Evolutionary conservation across 306 rosid genomes (phyloP).

Genomic region (Luffa aegyptiaca): DNA sequence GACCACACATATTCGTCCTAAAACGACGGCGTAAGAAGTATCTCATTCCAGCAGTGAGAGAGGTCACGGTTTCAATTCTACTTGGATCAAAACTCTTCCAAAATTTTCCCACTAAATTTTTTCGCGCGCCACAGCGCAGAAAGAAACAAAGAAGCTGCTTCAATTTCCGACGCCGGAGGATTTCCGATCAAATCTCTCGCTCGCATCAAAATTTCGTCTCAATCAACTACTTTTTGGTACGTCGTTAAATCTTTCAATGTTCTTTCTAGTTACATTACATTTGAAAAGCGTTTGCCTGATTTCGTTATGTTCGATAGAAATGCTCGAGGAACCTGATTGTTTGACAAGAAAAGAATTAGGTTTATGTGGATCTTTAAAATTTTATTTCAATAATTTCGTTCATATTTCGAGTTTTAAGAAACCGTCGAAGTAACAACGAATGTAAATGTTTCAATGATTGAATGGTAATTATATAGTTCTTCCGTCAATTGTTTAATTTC

Average conservation of each 20-base stretch:
- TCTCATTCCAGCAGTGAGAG: background rate
- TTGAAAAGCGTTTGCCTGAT: background rate
- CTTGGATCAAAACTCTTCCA: background rate
- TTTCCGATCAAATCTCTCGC: background rate
- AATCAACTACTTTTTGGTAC: background rate
- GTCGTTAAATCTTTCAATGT: background rate
- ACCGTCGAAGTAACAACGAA: background rate
- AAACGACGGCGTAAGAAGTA: background rate
- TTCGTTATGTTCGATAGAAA: background rate
- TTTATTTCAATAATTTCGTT: background rate
- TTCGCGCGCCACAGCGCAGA: background rate
- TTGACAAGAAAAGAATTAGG: background rate
- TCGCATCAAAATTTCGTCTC: background rate
- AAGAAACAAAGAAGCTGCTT: background rate
- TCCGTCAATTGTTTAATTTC: background rate
- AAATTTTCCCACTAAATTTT: background rate
- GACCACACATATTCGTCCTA: too few species aligned
- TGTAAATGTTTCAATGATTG: background rate
- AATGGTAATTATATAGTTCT: background rate
- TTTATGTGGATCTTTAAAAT: background rate
- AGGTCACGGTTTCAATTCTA: background rate
- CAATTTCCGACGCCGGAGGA: background rate
- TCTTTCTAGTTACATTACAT: background rate
- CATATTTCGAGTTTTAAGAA: background rate
- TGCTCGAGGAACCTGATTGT: background rate